Evolutionary conservation across 2,329 filamentous ascomycete species (phyloP), one percentile per base, ranked within the genome.

Genomic region (Aspergillus tubingensis): DNA sequence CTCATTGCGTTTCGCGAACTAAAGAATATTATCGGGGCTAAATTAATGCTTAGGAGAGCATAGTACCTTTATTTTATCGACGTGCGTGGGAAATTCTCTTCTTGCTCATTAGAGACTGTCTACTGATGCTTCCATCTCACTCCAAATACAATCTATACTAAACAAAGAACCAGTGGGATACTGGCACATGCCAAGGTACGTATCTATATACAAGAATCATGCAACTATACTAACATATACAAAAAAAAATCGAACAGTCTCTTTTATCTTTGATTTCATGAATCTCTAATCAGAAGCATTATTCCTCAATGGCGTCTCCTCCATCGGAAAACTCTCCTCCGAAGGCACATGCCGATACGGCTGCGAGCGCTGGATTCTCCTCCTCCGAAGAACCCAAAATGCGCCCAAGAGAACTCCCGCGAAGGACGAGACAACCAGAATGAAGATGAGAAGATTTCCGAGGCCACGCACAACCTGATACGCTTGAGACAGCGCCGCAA

Each of bases 321-420:
- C 36, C 50, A 53, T 53, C 13, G 50, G 36, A 5, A 53, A 38
- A 15, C 50, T 53, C 50, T 53, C 50, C n/a, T 30, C 50, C 19
- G 50, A 53, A 23, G 30, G 50, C 23, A 53, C 36, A 39, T 53
- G 50, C 2, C 50, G 50, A 39, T 53, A 53, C 7, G 17, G 19
- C 30, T 21, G 50, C 17, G 17, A 19, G 3, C 17, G 50, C 50
- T 32, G 30, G 5, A 21, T 19, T 11, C 13, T 13, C 1, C 50
- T 32, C 8, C 27, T 27, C 8, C 25, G 27, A 39, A 53, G 50
- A 5, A 53, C 30, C 36, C 50, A 53, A 15, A 36, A 53, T 8
- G 25, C 50, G 5, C 32, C 50, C 30, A 38, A 7, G 4, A 30
- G 15, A n/a, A 53, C 11, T 19, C 50, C 50, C 27, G 21, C 11